phyloP scores from a whole-genome alignment of 2,329 filamentous ascomycete genomes.

The Aurifilum marmelostoma region DNA sequence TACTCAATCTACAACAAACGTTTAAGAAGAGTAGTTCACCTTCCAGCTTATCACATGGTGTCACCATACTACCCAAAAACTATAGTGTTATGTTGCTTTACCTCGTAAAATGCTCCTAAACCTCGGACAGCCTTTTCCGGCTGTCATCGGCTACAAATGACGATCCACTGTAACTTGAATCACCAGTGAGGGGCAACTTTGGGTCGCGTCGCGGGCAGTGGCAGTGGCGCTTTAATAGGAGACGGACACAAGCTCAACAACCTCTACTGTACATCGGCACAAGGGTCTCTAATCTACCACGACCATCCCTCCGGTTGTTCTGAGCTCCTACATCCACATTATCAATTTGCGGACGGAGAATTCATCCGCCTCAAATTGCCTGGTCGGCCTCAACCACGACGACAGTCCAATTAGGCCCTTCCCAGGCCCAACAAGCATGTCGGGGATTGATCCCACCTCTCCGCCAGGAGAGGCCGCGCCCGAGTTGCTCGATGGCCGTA shows the following conservation, averaged over 20 bases:
- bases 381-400: not conserved
- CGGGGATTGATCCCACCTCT: slow-evolving; percentile 32
- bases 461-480: slow-evolving; percentile 54
- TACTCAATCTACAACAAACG: not conserved
- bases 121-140: not conserved
- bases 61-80: not conserved
- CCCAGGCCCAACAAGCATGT: slow-evolving; percentile 27
- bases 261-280: not conserved
- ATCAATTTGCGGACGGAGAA: not conserved
- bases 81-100: not conserved
- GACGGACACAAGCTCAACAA: not conserved
- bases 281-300: not conserved
- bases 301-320: too few relatives aligned
- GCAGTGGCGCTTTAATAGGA: not conserved
- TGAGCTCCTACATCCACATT: not conserved
- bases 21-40: not conserved
- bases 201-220: not conserved
- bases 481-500: slow-evolving; percentile 68
- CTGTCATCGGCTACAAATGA: not conserved
- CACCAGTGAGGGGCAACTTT: slow-evolving; percentile 8
- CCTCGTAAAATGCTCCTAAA: not conserved
- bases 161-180: not conserved
- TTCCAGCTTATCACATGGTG: not conserved
- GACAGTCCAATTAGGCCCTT: not conserved
- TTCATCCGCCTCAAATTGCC: not conserved